phyloP scores from a whole-genome alignment of 2,329 filamentous ascomycete species.

The Teratosphaeria pseudoeucalypti region DNA sequence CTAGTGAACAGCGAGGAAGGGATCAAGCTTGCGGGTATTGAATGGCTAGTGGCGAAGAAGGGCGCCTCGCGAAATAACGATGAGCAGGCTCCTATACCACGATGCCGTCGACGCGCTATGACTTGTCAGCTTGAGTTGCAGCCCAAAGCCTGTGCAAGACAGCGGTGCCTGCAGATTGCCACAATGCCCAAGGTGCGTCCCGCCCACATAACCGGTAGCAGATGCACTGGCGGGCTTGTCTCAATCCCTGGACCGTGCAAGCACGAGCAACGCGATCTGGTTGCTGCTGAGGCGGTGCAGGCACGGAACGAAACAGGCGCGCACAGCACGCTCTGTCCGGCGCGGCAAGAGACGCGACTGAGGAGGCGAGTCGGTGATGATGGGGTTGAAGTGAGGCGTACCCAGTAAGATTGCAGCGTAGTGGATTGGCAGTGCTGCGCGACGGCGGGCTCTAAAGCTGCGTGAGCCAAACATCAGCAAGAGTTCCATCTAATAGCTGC shows the following conservation, averaged over 20 bases:
- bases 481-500: constrained; percentile 10
- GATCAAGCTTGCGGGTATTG: neutral
- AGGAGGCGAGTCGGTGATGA: neutral
- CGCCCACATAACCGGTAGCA: neutral
- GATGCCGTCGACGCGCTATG: constrained; percentile 2
- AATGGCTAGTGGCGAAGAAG: neutral
- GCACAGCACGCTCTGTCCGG: constrained; percentile 3
- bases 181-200: neutral
- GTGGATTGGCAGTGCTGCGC: constrained; percentile 1
- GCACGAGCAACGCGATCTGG: neutral
- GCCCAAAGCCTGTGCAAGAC: constrained; percentile 2
- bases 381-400: neutral
- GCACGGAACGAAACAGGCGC: neutral
- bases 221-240: neutral
- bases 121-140: constrained; percentile 5
- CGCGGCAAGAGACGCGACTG: neutral
- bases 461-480: constrained; percentile 19
- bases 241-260: neutral
- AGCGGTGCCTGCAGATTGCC: neutral
- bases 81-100: neutral
- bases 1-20: neutral
- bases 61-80: neutral
- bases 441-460: constrained; percentile 12
- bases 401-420: constrained; percentile 1
- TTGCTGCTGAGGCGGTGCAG: neutral